phyloP scores from a whole-genome alignment of 2,329 filamentous ascomycete genomes.

The Aspergillus sp. region DNA sequence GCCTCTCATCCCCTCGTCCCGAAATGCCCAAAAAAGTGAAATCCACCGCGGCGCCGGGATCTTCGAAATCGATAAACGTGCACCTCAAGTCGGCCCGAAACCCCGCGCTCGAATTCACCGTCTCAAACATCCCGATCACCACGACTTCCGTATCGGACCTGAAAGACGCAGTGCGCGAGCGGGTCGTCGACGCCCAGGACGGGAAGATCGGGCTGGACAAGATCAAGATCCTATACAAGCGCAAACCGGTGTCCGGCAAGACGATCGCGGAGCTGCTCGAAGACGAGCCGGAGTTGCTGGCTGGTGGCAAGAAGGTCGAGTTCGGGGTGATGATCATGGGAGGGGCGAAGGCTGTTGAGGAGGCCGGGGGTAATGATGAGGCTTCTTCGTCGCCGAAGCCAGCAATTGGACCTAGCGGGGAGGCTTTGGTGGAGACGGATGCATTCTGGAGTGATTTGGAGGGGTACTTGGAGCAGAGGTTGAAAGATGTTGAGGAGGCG shows the following conservation, averaged over 20 bases:
- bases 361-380: conserved; percentile 32
- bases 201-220: conserved; percentile 58
- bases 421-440: conserved; percentile 63
- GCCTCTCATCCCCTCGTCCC: conserved; percentile 44
- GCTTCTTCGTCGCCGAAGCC: conserved; percentile 28
- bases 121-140: conserved; percentile 60
- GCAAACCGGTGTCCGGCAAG: conserved; percentile 82
- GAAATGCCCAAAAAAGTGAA: conserved; percentile 44
- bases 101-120: conserved; percentile 65
- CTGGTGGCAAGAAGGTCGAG: conserved; percentile 58
- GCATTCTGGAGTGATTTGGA: conserved; percentile 86
- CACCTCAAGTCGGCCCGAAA: conserved; percentile 64
- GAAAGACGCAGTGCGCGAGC: conserved; percentile 66
- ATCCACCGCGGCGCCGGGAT: conserved; percentile 33
- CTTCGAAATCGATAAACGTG: conserved; percentile 39
- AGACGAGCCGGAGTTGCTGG: conserved; percentile 48
- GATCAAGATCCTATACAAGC: conserved; percentile 81
- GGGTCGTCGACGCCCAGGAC: conserved; percentile 53
- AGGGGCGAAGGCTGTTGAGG: conserved; percentile 56
- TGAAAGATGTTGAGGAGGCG: conserved; percentile 68
- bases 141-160: conserved; percentile 77
- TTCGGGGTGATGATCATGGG: conserved; percentile 87
- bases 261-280: conserved; percentile 70
- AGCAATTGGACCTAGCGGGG: conserved; percentile 56
- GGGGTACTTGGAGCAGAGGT: conserved; percentile 74